These are phyloP conservation scores for Gossypium sturtianum DNA, from an alignment of 345 rosid genomes.

Conservation along the genomic window DNA sequence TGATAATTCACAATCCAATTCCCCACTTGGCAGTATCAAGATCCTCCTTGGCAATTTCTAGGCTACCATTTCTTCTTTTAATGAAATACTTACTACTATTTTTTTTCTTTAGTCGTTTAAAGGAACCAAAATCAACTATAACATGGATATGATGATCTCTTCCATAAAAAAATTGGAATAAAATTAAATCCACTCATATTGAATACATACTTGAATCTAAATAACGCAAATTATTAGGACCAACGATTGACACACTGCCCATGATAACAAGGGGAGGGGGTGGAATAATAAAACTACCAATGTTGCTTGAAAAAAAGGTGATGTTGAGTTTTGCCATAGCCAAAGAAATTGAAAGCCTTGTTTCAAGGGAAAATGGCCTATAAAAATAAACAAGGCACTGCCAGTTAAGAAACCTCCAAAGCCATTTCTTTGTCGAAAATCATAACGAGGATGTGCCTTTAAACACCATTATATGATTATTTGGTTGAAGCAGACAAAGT, in stretches of 20 bases:
- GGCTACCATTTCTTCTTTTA: slow-evolving; percentile 8
- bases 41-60: neutral
- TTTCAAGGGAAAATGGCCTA: slow-evolving; percentile 36
- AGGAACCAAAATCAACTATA: neutral
- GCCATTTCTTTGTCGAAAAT: slow-evolving; percentile 36
- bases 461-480: slow-evolving; percentile 20
- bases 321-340: slow-evolving; percentile 32
- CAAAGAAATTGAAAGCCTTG: slow-evolving; percentile 42
- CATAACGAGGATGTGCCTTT: slow-evolving; percentile 26
- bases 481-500: neutral
- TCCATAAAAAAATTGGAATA: too few relatives aligned
- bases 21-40: slow-evolving; percentile 22
- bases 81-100: neutral
- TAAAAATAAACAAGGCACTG: slow-evolving; percentile 20
- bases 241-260: slow-evolving; percentile 17
- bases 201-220: neutral
- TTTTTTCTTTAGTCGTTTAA: slow-evolving; percentile 13
- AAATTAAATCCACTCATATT: too few relatives aligned
- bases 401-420: slow-evolving; percentile 30
- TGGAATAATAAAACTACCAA: slow-evolving; percentile 25
- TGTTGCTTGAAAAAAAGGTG: slow-evolving; percentile 34
- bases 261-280: neutral
- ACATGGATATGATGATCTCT: slow-evolving; percentile 17
- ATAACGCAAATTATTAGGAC: slow-evolving; percentile 14
- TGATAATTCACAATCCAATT: slow-evolving; percentile 25